phyloP scores from a whole-genome alignment of 2,329 filamentous ascomycete genomes.

The Apiospora kogelbergensis region DNA sequence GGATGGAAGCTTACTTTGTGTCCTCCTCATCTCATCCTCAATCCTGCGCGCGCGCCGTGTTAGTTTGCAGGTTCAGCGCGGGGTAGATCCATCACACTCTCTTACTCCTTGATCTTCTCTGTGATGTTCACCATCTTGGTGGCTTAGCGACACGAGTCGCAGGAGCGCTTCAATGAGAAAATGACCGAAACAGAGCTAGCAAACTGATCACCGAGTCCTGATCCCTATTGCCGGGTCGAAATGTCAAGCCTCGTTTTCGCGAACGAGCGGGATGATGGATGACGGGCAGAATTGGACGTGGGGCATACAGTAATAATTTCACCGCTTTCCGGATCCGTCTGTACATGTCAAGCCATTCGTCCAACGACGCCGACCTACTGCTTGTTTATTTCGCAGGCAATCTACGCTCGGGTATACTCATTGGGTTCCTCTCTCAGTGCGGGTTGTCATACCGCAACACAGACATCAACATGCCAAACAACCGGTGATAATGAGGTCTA shows the following conservation, averaged over 20 bases:
- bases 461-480: not conserved
- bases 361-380: too few species aligned
- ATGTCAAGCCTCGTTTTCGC: not conserved
- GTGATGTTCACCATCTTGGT: conserved; percentile 96
- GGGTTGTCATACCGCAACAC: not conserved
- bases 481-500: too few species aligned
- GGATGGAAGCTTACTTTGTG: conserved; percentile 72
- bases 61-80: conserved; percentile 18
- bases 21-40: conserved; percentile 99
- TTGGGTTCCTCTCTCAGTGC: too few species aligned
- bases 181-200: not conserved
- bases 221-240: not conserved
- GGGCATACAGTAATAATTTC: conserved; percentile 1
- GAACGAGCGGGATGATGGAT: conserved; percentile 1
- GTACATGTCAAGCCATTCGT: not conserved
- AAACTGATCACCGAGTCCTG: not conserved
- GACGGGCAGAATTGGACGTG: conserved; percentile 6
- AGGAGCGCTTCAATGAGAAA: not conserved
- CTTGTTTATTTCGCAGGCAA: not conserved
- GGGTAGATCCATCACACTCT: conserved; percentile 12
- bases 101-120: conserved; percentile 99
- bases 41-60: conserved; percentile 61
- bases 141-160: conserved; percentile 14
- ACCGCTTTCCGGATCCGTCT: not conserved
- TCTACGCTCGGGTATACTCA: not conserved